Conservation (phyloP, 495 filamentous ascomycete species). For the Penicillium desertorum region DNA sequence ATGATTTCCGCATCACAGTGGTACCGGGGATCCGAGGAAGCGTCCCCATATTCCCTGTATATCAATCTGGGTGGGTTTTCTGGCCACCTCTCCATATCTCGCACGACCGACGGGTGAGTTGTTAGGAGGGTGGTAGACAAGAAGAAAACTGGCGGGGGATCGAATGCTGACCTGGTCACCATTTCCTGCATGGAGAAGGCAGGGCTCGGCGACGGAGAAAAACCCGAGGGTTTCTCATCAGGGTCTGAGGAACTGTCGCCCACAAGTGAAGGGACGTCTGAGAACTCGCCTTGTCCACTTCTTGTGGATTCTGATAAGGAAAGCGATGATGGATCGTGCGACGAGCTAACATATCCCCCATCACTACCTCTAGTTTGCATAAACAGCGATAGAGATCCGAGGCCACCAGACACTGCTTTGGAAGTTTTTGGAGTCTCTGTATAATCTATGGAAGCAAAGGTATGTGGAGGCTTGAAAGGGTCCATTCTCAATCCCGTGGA, state of each 20-base stretch:
- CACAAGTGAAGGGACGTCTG: neutral
- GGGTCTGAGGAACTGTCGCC: neutral
- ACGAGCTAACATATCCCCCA: neutral
- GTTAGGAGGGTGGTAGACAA: conserved; percentile 35
- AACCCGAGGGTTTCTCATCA: neutral
- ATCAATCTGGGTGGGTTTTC: conserved; percentile 17
- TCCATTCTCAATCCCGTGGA: no score
- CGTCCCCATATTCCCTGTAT: conserved; percentile 30
- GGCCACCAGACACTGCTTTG: neutral
- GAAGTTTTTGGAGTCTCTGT: neutral
- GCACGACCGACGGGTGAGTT: conserved; percentile 25
- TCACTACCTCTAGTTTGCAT: conserved; percentile 31
- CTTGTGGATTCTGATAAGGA: neutral
- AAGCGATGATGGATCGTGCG: neutral
- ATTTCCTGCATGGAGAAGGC: neutral
- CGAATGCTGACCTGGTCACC: neutral
- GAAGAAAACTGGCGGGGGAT: conserved; percentile 14
- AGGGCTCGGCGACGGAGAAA: neutral
- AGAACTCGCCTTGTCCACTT: neutral
- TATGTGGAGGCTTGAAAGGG: neutral
- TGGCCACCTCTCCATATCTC: conserved; percentile 25
- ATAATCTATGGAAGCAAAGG: neutral
- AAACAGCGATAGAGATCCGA: conserved; percentile 31
- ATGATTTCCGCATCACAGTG: conserved; percentile 70
- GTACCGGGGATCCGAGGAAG: neutral